Evolutionary conservation across 2,329 filamentous ascomycete genomes (phyloP), one percentile per base, ranked within the genome.

Genomic region (Apiospora marii): DNA sequence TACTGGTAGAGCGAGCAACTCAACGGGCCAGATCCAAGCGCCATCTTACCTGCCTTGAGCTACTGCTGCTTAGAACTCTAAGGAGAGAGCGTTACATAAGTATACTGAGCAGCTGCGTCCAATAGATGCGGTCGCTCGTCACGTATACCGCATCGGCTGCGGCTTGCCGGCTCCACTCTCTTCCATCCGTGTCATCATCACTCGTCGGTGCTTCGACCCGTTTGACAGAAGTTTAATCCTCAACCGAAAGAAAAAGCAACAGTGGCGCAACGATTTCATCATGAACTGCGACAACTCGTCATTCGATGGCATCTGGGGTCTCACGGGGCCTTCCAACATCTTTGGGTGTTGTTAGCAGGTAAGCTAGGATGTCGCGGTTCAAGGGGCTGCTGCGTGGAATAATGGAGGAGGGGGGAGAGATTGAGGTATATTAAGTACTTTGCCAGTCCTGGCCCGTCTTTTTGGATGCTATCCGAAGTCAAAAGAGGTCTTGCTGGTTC

Each of bases 111-210:
- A 22, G 27, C 16, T 34, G 14, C 14, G 14, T 8, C 51, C 14
- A 58, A 58, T 58, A 34, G 30, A 34, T 14, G 51, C 51, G 14
- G 3, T 7, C 53, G 16, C 34, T 61, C 53, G 53, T 61, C 53
- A 61, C 37, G 53, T 61, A 61, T 61, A 61, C 53, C 53, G 53
- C 53, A 61, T 61, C 16, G 53, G 6, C 30, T 61, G 53, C 53
- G 30, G 53, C 30, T 22, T 22, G 19, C 48, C 8, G 48, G 22
- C 48, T 49, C 30, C 34, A 30, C 53, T 37, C 53, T 37, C 53
- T 37, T 19, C 46, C 46, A 19, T 37, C 53, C 53, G 27, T 61
- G 53, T 61, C 53, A 61, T 61, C 53, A 37, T 61, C 53, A 61
- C 53, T 37, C 53, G 8, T 58, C 27, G 37, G 37, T 41, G 8